These are phyloP conservation scores for Venturia pyrina DNA, from an alignment of 2,329 filamentous ascomycete genomes.

Conservation along the genomic window DNA sequence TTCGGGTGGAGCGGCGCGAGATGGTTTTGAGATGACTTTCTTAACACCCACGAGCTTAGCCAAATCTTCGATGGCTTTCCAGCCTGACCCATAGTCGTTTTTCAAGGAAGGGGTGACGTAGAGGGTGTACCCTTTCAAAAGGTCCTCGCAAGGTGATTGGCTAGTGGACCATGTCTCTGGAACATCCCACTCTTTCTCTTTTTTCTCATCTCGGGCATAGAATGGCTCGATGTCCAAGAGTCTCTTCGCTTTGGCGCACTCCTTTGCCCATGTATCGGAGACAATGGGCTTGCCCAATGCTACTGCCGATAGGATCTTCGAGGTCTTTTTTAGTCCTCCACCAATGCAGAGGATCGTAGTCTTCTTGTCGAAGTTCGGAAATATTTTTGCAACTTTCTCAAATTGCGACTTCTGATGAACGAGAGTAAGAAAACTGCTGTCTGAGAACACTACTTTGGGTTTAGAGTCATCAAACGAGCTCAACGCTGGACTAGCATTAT, in stretches of 20 bases:
- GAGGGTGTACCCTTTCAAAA: not conserved
- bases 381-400: not conserved
- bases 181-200: not conserved
- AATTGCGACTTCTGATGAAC: not conserved
- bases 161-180: not conserved
- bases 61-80: not conserved
- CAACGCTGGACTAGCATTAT: not conserved
- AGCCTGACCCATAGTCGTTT: slow-evolving; percentile 4
- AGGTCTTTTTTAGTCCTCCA: not conserved
- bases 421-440: not conserved
- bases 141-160: not conserved
- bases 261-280: slow-evolving; percentile 1
- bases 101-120: slow-evolving; percentile 4
- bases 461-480: not conserved
- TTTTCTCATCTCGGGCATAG: not conserved
- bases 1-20: not conserved
- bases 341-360: not conserved
- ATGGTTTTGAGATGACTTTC: not conserved
- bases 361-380: not conserved
- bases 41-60: not conserved
- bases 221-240: not conserved
- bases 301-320: not conserved
- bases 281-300: slow-evolving; percentile 1
- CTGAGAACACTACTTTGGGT: not conserved
- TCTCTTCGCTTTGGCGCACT: not conserved